These are phyloP conservation scores for Chenopodium berlandieri DNA, from an alignment of 148 eudicot genomes.

Conservation along the genomic window DNA sequence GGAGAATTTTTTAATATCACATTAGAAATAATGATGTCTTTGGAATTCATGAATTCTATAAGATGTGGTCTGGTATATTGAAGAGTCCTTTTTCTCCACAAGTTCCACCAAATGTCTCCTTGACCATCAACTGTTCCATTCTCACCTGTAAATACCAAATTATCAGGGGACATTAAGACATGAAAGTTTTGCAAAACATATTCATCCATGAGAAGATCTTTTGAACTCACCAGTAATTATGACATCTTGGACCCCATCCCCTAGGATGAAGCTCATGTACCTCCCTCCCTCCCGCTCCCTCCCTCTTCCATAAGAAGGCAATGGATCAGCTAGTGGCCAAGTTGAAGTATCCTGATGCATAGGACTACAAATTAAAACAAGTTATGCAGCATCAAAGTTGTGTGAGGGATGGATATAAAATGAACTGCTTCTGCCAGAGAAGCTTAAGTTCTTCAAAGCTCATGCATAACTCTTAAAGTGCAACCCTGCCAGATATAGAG, in stretches of 20 bases:
- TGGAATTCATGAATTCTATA: constrained; percentile 77
- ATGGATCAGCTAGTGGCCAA: constrained; percentile 85
- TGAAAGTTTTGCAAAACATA: background rate
- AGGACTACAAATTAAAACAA: constrained; percentile 2
- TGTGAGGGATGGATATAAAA: background rate
- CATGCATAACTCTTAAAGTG: background rate
- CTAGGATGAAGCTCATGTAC: constrained; percentile 85
- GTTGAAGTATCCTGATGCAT: constrained; percentile 56
- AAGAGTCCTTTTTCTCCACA: constrained; percentile 86
- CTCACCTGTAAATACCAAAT: constrained; percentile 54
- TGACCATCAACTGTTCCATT: constrained; percentile 98
- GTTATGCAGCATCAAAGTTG: constrained; percentile 8
- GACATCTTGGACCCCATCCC: constrained; percentile 81
- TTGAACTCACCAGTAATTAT: constrained; percentile 72
- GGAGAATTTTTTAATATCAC: constrained; percentile 86
- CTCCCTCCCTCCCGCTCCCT: constrained; percentile 88
- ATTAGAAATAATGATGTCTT: constrained; percentile 69
- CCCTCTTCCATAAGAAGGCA: constrained; percentile 98
- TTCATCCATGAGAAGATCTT: background rate
- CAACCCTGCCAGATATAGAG: background rate
- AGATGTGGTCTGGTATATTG: constrained; percentile 83
- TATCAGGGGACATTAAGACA: background rate
- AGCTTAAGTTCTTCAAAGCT: background rate
- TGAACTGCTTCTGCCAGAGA: background rate
- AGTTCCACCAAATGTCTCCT: constrained; percentile 96